Evolutionary conservation across 192 early-diverging fungal species (phyloP), one percentile per base, ranked within the genome.

Genomic region (Entomortierella lignicola): DNA sequence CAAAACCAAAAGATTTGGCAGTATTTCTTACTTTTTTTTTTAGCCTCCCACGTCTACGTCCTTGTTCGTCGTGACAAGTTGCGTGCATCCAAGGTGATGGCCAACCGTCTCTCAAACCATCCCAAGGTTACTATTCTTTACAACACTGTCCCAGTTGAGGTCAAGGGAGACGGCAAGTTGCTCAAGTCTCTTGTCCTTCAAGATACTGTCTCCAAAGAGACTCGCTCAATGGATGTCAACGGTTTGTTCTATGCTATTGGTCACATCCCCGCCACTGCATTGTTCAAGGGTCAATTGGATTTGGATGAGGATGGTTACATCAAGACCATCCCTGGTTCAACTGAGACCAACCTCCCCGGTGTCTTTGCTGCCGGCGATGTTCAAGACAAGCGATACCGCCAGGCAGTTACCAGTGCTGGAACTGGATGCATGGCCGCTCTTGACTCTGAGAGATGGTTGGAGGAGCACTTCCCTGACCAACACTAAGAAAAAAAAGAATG

Each of bases 241-340:
- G 98, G 98, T 43, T 84, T 99, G 60, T 98, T 99, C 83, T 99
- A 98, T 81, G 98, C 98, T 30, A 98, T 99, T 81, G 98, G 98
- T 48, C 98, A 99, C 82, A 88, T 83, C 34, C 97, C 97, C 41
- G 96, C 97, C 84, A 94, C 92, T 27, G 52, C 84, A 32, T 87
- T 90, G 75, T 86, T 93, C 60, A 87, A 89, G 69, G 90, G 90
- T 57, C 91, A 96, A 81, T 73, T 99, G 53, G 83, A 91, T 30
- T 75, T 94, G 66, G 94, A 99, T 83, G 89, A 90, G 59, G 92
- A 91, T 65, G 95, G 95, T 65, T 99, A 99, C 82, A 92, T 99
- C 74, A 83, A 90, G 44, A 92, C 91, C 42, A 85, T 86, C 52
- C 93, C 94, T 37, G 94, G 92, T 32, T 88, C 91, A 42, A 89